Base-by-base conservation (phyloP, 352 stramenopile species). In the Elongisporangium senticosum region DNA sequence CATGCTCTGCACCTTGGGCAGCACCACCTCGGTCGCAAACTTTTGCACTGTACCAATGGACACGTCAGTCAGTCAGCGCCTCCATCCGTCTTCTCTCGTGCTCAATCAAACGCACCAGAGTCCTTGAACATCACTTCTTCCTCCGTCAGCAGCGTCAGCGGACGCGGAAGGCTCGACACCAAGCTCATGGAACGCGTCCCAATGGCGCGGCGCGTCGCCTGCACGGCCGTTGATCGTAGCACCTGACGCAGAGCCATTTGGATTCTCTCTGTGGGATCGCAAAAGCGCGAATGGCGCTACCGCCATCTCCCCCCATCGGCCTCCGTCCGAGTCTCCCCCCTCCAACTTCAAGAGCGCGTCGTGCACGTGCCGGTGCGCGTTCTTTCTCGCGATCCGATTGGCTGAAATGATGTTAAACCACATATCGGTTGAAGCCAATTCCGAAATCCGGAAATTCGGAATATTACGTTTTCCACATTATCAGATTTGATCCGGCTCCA, bases 1-100 rank as follows among this genome's bases (percentile, higher is more conserved):
- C 95, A 99, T 98, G 22, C 75, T 77, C 55, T 86, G 79, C 23
- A 98, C 95, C 11, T 83, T 69, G 6, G 96, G 96, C 17, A 75
- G 61, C 37, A 96, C 86, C 49, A 89, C 72, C 21, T 94, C 84
- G 8, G 73, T 69, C 14, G 90, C 86, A 67, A 97, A 97, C 58
- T 87, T 87, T 57, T 77, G 68, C n/a, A 96, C 84, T 83, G 50
- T 54, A 54, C 1, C 14, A 54, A n/a, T 10, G 37, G 28, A 28
- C 19, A 56, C 22, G 13, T 56, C 19, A 55, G 19, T 17, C 21
- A 8, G 14, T 4, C 56, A 79, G 86, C 33, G 5, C 23, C 2
- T 26, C 94, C 33, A 17, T 43, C 13, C 28, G 10, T 14, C 1
- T 14, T 82, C 93, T 91, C 11, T 76, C 73, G 20, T 11, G 2